These are phyloP conservation scores for Calonectria fujianensis DNA, from an alignment of 2,329 filamentous ascomycete species.

Conservation along the genomic window DNA sequence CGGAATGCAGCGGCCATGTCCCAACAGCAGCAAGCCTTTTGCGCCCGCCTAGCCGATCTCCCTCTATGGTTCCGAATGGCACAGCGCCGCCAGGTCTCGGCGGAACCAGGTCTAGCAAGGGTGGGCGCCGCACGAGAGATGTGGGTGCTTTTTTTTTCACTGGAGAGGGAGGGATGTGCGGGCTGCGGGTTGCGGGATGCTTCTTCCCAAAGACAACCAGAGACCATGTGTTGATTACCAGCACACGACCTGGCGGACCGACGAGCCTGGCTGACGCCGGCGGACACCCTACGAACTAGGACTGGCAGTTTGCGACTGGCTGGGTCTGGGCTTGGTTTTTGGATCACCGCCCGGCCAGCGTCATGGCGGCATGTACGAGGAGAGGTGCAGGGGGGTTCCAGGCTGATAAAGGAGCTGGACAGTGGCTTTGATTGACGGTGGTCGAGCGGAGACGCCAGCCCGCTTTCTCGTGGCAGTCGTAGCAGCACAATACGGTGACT, in stretches of 20 bases:
- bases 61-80: conserved; percentile 36
- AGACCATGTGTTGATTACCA: conserved; percentile 52
- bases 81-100: conserved; percentile 46
- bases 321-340: conserved; percentile 51
- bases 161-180: conserved; percentile 40
- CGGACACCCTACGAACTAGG: conserved; percentile 47
- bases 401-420: conserved; percentile 54
- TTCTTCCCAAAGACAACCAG: conserved; percentile 38
- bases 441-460: conserved; percentile 44
- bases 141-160: conserved; percentile 39
- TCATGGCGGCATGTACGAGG: conserved; percentile 52
- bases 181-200: conserved; percentile 21
- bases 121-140: conserved; percentile 35
- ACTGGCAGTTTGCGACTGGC: conserved; percentile 50
- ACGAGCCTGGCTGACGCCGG: conserved; percentile 49
- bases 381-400: conserved; percentile 48
- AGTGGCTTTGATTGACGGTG: conserved; percentile 56
- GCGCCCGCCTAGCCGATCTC: conserved; percentile 40
- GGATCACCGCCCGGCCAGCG: conserved; percentile 51
- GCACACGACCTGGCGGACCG: conserved; percentile 44
- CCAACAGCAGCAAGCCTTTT: conserved; percentile 45
- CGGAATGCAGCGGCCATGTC: conserved; percentile 46
- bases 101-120: conserved; percentile 43
- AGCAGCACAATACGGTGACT: conserved; percentile 39
- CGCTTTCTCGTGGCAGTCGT: conserved; percentile 26